Base-by-base conservation (phyloP, 2,329 filamentous ascomycete genomes). In the Rasamsonia emersonii region DNA sequence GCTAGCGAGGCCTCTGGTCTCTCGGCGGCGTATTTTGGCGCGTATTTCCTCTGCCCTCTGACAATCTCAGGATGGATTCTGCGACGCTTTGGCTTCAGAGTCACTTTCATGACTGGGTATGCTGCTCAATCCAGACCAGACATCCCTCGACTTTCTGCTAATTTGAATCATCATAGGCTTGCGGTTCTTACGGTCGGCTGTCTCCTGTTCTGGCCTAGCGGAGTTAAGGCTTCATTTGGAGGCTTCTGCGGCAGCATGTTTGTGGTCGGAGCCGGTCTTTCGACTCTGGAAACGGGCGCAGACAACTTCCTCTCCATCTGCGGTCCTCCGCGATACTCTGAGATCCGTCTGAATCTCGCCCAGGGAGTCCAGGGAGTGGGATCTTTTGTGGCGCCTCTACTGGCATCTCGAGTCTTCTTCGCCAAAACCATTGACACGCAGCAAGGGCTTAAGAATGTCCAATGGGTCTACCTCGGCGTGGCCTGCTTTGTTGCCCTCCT, bases 391-490 rank as follows among this genome's bases (percentile, higher is more conserved):
- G 82, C 80, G 0, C 82, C 82, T 1, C 73, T 85, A 0, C 65
- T 86, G 6, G 82, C 79, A 25, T 80, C 77, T 2, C 78, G 79
- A 38, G 79, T 81, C 35, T 82, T 86, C 59, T 86, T 86, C 61
- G 72, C 70, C 35, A 62, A 68, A 9, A 68, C 82, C 6, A 71
- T 74, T 28, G 65, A 69, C 35, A 69, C 73, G 32, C 63, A 71
- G 7, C 55, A 59, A 18, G 72, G 71, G 1, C 67, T 91, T 3
- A 66, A 68, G 42, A 77, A 78, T 35, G 82, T 86, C 2, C 80
- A 86, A 56, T 86, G 77, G 75, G 78, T 83, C 0, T 91, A 91
- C 45, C 70, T 91, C n/a, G 80, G 78, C 34, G 80, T 89, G 39
- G 84, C 78, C 3, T 64, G 71, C 48, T 86, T 86, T 40, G 82